Conservation (phyloP, 805 yeast genomes). For the Groenewaldozyma salmanticensis region DNA sequence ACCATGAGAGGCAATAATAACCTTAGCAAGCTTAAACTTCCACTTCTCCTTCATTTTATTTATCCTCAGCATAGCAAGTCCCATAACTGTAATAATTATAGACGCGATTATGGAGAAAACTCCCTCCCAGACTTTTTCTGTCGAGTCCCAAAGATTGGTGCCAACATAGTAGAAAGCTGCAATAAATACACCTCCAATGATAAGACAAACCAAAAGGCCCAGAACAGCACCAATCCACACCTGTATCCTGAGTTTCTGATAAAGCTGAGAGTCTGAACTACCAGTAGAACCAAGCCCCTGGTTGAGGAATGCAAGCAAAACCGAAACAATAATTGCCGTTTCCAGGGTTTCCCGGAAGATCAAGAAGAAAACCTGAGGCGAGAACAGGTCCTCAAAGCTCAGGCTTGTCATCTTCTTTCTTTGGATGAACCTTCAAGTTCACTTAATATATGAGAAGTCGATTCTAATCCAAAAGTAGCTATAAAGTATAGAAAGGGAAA, state of each 20-base stretch:
- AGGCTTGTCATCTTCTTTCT: slow-evolving; percentile 8
- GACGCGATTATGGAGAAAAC: slow-evolving; percentile 69
- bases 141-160: slow-evolving; percentile 73
- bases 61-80: slow-evolving; percentile 68
- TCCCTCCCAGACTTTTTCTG: slow-evolving; percentile 90
- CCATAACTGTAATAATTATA: slow-evolving; percentile 76
- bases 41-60: slow-evolving; percentile 79
- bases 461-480: too few species aligned
- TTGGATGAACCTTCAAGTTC: too few species aligned
- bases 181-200: slow-evolving; percentile 66
- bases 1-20: slow-evolving; percentile 20
- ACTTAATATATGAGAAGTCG: too few species aligned
- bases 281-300: slow-evolving; percentile 44
- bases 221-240: slow-evolving; percentile 73
- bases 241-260: slow-evolving; percentile 47
- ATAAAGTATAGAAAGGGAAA: too few species aligned
- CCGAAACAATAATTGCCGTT: slow-evolving; percentile 81
- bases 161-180: slow-evolving; percentile 66
- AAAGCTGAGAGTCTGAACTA: slow-evolving; percentile 19
- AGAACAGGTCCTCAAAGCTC: slow-evolving; percentile 37
- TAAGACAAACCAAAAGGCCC: slow-evolving; percentile 60
- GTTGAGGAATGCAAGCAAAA: slow-evolving; percentile 73
- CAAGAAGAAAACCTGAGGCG: slow-evolving; percentile 73
- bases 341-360: slow-evolving; percentile 85
- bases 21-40: slow-evolving; percentile 47